Evolutionary conservation across 2,329 filamentous ascomycete genomes (phyloP), one percentile per base, ranked within the genome.

Genomic region (Fusarium chaquense): DNA sequence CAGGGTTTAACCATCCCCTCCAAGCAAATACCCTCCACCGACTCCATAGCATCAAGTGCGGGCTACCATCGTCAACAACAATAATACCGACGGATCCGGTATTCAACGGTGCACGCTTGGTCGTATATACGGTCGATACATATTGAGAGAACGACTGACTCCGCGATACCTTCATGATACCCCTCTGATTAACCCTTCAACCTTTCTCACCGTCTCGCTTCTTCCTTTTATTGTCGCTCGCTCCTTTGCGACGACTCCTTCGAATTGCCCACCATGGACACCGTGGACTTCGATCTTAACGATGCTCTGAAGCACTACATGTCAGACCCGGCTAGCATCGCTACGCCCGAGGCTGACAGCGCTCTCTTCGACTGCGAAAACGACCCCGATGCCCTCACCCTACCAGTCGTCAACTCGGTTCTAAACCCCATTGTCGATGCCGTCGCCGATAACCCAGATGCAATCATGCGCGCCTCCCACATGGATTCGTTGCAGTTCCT

Each of bases 401-500:
- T 89, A 62, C 81, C 89, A 59, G 81, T 97, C 73, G 88, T 99
- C 78, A 97, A 97, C 80, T 89, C 89, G 70, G 90, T 96, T 22
- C 84, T 99, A 66, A 97, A 99, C 78, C 91, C 93, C 26, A 97
- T 99, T 65, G 90, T 98, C 67, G 96, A 98, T 79, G 91, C 93
- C 32, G 89, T 99, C 30, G 94, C 94, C 57, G 94, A 97, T 77
- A 97, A 91, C 77, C 94, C 96, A 52, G 95, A 98, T 81, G 92
- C 92, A 64, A 91, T 99, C 72, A 90, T 89, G 67, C 91, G 90
- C 81, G 88, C 90, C 75, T 87, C 89, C 53, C 87, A 91, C 70
- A 94, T 98, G 83, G 95, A 99, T 83, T 97, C 94, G 67, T 81
- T 99, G 74, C 95, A 98, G 80, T 97, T 97, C 78, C 84, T 99